Percentiles rank a stretch among this genome's conserved stretches.
These are phyloP conservation scores for Jasminum sambac DNA, from an alignment of 257 asterid species.

Conservation along the genomic window DNA sequence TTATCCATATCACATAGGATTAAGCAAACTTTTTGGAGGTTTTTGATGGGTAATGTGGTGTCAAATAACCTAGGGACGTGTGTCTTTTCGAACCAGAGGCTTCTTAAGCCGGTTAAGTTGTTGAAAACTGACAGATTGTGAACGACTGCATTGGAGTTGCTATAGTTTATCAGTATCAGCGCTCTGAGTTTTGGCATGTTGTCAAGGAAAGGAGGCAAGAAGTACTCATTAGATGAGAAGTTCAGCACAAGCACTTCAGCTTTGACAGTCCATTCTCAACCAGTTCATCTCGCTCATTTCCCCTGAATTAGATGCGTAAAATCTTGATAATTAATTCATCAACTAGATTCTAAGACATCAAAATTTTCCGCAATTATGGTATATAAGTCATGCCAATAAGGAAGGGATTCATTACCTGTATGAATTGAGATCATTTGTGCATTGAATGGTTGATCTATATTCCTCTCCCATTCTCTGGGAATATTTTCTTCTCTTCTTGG, in stretches of 20 bases:
- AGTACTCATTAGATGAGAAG: constrained; percentile 60
- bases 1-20: constrained; percentile 65
- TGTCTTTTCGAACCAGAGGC: constrained; percentile 87
- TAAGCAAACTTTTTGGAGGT: constrained; percentile 61
- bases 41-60: constrained; percentile 57
- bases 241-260: constrained; percentile 85
- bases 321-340: neutral
- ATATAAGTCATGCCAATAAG: neutral
- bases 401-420: constrained; percentile 52
- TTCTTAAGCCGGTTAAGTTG: constrained; percentile 59
- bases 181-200: constrained; percentile 84
- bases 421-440: constrained; percentile 82
- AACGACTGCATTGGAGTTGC: constrained; percentile 48
- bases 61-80: constrained; percentile 58
- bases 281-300: constrained; percentile 80
- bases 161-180: constrained; percentile 67
- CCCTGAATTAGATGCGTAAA: constrained; percentile 35
- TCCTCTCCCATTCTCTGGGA: constrained; percentile 90
- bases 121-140: constrained; percentile 61
- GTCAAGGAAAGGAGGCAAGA: constrained; percentile 69
- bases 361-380: neutral
- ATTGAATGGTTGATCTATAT: constrained; percentile 60
- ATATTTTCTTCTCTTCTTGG: constrained; percentile 71
- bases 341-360: neutral
- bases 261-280: constrained; percentile 75